Evolutionary conservation across 202 grass and related monocot species (phyloP).

Genomic region (Setaria italica): DNA sequence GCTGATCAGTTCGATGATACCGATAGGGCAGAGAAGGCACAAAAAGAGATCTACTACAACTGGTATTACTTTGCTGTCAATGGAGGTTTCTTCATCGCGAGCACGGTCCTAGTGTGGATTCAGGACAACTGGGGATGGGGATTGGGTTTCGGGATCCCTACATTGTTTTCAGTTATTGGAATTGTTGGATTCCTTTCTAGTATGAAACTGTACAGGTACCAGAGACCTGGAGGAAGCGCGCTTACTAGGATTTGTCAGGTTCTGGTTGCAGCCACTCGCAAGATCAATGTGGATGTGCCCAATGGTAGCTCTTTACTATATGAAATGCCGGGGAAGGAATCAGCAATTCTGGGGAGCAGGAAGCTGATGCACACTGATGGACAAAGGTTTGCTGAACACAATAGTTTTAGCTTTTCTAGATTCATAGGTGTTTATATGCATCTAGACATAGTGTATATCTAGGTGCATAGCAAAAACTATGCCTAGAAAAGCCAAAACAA

Average conservation of each 20-base stretch:
- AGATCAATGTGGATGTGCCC: slow-evolving; percentile 50
- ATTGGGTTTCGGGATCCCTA: slow-evolving; percentile 69
- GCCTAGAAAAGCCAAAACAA: too few species aligned
- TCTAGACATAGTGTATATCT: too few species aligned
- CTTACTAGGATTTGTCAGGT: slow-evolving; percentile 72
- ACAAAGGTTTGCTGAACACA: slow-evolving; percentile 42
- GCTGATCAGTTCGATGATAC: slow-evolving; percentile 87
- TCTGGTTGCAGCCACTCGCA: slow-evolving; percentile 58
- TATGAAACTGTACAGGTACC: slow-evolving; percentile 62
- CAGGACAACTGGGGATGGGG: slow-evolving; percentile 59
- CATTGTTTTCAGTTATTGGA: slow-evolving; percentile 59
- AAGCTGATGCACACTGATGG: slow-evolving; percentile 74
- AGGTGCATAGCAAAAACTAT: too few species aligned
- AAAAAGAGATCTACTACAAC: slow-evolving; percentile 63
- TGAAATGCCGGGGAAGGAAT: slow-evolving; percentile 58
- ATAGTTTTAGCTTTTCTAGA: too few species aligned
- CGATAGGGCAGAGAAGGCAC: slow-evolving; percentile 57
- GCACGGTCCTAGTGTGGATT: slow-evolving; percentile 43
- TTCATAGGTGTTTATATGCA: too few species aligned
- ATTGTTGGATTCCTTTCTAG: slow-evolving; percentile 60
- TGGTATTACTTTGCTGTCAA: slow-evolving; percentile 48
- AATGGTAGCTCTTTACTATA: slow-evolving; percentile 54
- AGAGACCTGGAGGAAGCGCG: slow-evolving; percentile 72
- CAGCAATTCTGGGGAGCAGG: slow-evolving; percentile 70
- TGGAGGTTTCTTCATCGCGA: slow-evolving; percentile 44